Conservation (phyloP, 352 stramenopile species). For the Phytopythium mirpurense region DNA sequence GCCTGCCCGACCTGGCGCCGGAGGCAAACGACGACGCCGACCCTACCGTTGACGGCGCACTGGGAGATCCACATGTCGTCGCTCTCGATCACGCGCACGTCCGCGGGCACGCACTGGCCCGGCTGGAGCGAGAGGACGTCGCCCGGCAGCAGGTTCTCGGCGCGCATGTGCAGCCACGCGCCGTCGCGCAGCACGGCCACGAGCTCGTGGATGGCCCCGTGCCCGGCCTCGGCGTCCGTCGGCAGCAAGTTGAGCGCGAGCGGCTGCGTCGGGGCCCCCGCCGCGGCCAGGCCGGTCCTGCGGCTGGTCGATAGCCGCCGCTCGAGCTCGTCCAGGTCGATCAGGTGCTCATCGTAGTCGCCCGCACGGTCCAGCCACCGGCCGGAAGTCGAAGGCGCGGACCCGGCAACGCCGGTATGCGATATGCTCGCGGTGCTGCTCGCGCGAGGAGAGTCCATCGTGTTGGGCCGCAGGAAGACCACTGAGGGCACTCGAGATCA, state of each 20-base stretch:
- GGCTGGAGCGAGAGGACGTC: conserved; percentile 47
- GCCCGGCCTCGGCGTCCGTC: conserved; percentile 34
- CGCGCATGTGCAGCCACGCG: conserved; percentile 50
- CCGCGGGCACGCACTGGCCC: conserved; percentile 43
- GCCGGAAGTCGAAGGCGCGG: background rate
- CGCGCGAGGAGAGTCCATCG: background rate
- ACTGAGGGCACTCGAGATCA: background rate
- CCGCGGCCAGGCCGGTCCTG: conserved; percentile 18
- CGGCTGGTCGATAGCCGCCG: conserved; percentile 31
- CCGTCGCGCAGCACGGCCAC: conserved; percentile 46
- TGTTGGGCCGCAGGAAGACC: background rate
- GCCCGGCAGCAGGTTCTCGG: conserved; percentile 41
- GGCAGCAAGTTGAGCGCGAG: conserved; percentile 37
- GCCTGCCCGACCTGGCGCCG: no score
- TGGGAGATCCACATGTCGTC: conserved; percentile 44
- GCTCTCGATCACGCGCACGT: conserved; percentile 45
- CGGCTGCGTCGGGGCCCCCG: conserved; percentile 21
- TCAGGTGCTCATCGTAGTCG: conserved; percentile 38
- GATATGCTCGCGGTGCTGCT: background rate
- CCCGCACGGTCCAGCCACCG: background rate
- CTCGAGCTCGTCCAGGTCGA: conserved; percentile 42
- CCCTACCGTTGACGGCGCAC: conserved; percentile 21
- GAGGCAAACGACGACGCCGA: background rate
- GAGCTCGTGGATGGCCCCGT: conserved; percentile 50
- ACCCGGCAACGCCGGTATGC: background rate